A percentile compares a stretch with the other conserved stretches of the same genome.
Evolutionary conservation across 148 eudicot genomes (phyloP).

Genomic region (Vaccinium vitisidaea): DNA sequence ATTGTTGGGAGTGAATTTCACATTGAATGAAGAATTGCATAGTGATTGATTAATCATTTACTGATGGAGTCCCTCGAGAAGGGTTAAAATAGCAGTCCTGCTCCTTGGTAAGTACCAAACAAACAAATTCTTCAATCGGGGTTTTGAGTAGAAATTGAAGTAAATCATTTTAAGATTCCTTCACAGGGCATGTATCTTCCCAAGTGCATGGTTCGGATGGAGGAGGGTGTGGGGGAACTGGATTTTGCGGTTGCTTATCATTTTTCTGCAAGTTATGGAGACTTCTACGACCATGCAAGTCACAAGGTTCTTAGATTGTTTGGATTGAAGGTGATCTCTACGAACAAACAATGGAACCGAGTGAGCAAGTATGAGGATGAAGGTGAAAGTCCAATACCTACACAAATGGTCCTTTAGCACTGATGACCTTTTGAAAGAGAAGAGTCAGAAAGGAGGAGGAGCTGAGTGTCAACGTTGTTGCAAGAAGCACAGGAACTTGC

Average conservation of each 20-base stretch:
- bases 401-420: not conserved
- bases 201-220: not conserved
- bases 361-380: not conserved
- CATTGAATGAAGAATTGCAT: not conserved
- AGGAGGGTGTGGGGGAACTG: not conserved
- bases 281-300: conserved; percentile 4
- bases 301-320: not conserved
- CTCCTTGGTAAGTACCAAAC: not conserved
- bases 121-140: not conserved
- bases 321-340: not conserved
- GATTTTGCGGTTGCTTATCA: not conserved
- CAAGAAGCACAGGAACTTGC: not conserved
- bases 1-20: not conserved
- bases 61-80: not conserved
- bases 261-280: not conserved
- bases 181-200: not conserved
- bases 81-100: not conserved
- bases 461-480: not conserved
- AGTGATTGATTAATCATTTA: not conserved
- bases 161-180: not conserved
- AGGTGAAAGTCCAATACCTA: not conserved
- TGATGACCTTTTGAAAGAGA: not conserved
- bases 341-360: not conserved
- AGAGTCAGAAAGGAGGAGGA: not conserved
- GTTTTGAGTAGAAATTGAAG: not conserved